Percentiles rank a stretch among this genome's conserved stretches.
Evolutionary conservation across 2,329 filamentous ascomycete genomes (phyloP).

Genomic region (Beauveria sp.): DNA sequence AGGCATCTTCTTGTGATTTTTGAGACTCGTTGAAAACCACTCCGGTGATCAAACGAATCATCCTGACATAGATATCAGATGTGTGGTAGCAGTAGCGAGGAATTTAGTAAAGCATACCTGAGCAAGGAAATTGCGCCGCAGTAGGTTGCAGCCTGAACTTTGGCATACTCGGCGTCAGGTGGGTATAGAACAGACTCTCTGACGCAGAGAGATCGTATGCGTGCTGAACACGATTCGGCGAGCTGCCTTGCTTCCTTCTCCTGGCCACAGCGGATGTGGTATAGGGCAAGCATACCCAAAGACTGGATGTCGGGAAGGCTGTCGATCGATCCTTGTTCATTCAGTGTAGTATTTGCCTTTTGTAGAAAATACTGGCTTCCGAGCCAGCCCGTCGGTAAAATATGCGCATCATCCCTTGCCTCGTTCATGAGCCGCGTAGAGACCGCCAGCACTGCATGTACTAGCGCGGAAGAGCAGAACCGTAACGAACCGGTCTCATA

Average conservation of each 20-base stretch:
- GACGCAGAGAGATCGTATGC: not conserved
- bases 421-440: slow-evolving; percentile 4
- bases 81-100: not conserved
- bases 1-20: not conserved
- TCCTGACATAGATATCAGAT: not conserved
- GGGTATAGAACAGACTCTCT: not conserved
- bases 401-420: not conserved
- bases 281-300: slow-evolving; percentile 11
- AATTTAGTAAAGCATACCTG: not conserved
- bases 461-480: slow-evolving; percentile 13
- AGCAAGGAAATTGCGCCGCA: slow-evolving; percentile 13
- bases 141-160: slow-evolving; percentile 5
- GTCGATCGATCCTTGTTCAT: not conserved
- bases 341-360: not conserved
- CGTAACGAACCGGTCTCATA: not conserved
- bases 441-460: slow-evolving; percentile 12
- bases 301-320: slow-evolving; percentile 13
- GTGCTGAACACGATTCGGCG: slow-evolving; percentile 1
- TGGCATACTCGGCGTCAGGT: not conserved
- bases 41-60: not conserved
- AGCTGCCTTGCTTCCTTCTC: slow-evolving; percentile 9
- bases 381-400: not conserved
- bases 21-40: not conserved
- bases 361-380: slow-evolving; percentile 9
- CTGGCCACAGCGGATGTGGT: slow-evolving; percentile 7